Evolutionary conservation across 116 monocot species (phyloP), one percentile per base, ranked within the genome.

Genomic region (Cymodocea nodosa): DNA sequence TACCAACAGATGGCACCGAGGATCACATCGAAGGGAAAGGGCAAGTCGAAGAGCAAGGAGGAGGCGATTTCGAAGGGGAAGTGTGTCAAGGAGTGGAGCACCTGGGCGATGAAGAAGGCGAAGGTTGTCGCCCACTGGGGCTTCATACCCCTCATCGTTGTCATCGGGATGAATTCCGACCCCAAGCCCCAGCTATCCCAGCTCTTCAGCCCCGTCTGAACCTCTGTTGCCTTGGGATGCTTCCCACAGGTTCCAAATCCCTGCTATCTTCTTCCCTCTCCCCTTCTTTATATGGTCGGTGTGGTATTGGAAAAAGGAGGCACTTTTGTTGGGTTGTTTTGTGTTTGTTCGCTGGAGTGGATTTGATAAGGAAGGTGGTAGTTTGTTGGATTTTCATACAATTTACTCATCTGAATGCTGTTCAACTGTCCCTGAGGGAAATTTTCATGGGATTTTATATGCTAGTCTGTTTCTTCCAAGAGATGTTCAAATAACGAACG

Each of bases 121-220:
- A 83, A 83, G 78, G 79, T 83, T 12, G 51, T 65, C 30, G 37
- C 79, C 30, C 83, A 83, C 71, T 73, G 72, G 72, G 83, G 83
- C 59, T 83, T 83, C 72, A 83, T 79, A 56, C 83, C 83, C 15
- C 73, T 89, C 56, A 69, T 89, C 68, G 78, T 89, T 56, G 58
- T 83, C 74, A 72, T 89, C 62, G 89, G 89, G 25, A 89, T 89
- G 89, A 89, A 79, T 71, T 81, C 89, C 51, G 85, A 85, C 50
- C 89, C 89, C 50, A 89, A 83, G 52, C 85, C 89, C 50, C 64
- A 66, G 19, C 53, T 85, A 25, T 68, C 74, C 22, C 89, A 89
- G 78, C 81, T 89, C 34, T 74, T 89, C 37, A 80, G 78, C 64
- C 89, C 89, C 20, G 76, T 83, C 53, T 85, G 65, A 84, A 18